Evolutionary conservation across 2,329 filamentous ascomycete genomes (phyloP), one percentile per base, ranked within the genome.

Genomic region (Clarireedia paspali): DNA sequence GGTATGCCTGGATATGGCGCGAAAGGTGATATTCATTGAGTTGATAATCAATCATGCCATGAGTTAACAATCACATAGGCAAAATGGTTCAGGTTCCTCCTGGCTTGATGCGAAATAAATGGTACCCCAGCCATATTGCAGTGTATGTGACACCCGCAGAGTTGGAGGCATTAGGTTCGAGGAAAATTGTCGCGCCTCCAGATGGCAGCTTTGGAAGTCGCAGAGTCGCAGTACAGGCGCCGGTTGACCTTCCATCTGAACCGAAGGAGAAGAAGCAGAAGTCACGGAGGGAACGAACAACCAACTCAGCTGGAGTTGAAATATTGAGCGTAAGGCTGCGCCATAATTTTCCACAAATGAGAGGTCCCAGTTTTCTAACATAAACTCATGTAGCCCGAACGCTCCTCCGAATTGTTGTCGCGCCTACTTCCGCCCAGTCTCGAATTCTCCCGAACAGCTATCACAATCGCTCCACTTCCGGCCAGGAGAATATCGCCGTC

Each of bases 41-140:
- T 4, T 9, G 2, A 12, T 36, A 26, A n/a, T 15, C 15, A 3
- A 17, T 15, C 15, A 3, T 15, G 23, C 14, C 17, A 36, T 23
- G 44, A 52, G 39, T 26, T 26, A 48, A 38, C 23, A 39, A 39
- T 49, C 14, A 6, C 39, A n/a, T 48, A 82, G 79, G 79, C 59
- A 67, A 75, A 17, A 74, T 81, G 57, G 70, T 82, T 20, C 75
- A 78, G 34, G 71, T 82, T 44, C 67, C 75, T n/a, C 67, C 71
- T 15, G 76, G 79, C 23, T 70, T 72, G 39, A 81, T 83, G 78
- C 73, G 80, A 60, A 81, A 80, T 64, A 67, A 69, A 53, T 80
- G 75, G 75, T 81, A 76, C 61, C 79, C 78, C 3, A 67, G 66
- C 45, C 70, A 72, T 57, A 70, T 75, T 59, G 80, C 79, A 59